Evolutionary conservation across 345 rosid species (phyloP).

Genomic region (Cardamine resedifolia): DNA sequence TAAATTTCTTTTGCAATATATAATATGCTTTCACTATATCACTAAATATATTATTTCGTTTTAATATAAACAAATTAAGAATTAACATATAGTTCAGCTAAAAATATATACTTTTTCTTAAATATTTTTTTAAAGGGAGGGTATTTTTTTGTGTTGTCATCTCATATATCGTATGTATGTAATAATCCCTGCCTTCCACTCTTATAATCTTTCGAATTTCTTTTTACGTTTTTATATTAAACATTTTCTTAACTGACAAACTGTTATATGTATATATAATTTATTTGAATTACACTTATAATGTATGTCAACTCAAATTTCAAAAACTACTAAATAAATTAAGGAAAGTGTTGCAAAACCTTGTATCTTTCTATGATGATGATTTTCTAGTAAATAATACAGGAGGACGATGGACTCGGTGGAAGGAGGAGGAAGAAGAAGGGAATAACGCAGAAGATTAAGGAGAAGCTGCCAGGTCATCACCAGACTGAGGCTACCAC

Average conservation of each 20-base stretch:
- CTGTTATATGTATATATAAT: neutral
- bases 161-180: neutral
- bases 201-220: neutral
- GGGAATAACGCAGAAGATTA: conserved; percentile 43
- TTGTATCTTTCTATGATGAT: neutral
- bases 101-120: too few species aligned
- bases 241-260: neutral
- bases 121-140: neutral
- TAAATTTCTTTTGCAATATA: neutral
- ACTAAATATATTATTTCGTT: neutral
- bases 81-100: neutral
- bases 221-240: neutral
- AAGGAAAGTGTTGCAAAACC: neutral
- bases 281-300: neutral
- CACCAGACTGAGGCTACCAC: conserved; percentile 36
- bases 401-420: conserved; percentile 69
- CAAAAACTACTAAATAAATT: neutral
- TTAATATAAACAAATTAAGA: neutral
- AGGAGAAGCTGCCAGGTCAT: conserved; percentile 59
- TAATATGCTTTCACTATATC: neutral
- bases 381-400: neutral
- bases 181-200: neutral
- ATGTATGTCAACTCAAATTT: neutral
- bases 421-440: conserved; percentile 70
- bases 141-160: neutral